Conservation (phyloP, 805 yeast genomes). For the Nakazawaea peltata region DNA sequence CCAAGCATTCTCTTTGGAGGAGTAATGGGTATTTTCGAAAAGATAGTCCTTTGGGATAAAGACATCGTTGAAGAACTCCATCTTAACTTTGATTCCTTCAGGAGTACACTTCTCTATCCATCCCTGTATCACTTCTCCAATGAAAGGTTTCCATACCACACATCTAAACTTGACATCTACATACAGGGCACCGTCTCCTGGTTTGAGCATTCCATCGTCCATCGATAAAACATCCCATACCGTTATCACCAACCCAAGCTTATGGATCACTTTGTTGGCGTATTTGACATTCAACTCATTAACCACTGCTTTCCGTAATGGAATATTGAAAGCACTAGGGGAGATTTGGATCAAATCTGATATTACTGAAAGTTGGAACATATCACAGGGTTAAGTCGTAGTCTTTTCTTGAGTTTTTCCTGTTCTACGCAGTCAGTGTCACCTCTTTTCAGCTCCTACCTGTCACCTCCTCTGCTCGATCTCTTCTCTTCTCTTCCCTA, state of each 20-base stretch:
- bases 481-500: background rate
- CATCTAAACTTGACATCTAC: constrained; percentile 69
- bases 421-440: too few relatives aligned
- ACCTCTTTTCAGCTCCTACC: too few relatives aligned
- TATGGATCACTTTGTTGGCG: constrained; percentile 77
- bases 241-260: constrained; percentile 76
- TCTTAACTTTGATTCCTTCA: constrained; percentile 78
- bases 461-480: too few relatives aligned
- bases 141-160: constrained; percentile 85
- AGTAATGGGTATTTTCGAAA: constrained; percentile 45
- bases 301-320: constrained; percentile 63
- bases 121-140: constrained; percentile 88
- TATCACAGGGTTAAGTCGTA: constrained; percentile 24
- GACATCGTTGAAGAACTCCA: constrained; percentile 89
- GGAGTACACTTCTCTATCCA: constrained; percentile 85
- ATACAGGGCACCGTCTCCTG: constrained; percentile 90
- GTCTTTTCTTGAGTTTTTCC: too few relatives aligned
- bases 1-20: constrained; percentile 84
- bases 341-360: constrained; percentile 83
- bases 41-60: constrained; percentile 78
- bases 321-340: constrained; percentile 72
- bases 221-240: constrained; percentile 78
- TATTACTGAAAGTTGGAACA: constrained; percentile 81
- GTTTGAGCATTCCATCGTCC: constrained; percentile 82
- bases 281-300: constrained; percentile 80